Evolutionary conservation across 352 stramenopile species (phyloP), one percentile per base, ranked within the genome.

Genomic region (Saprolegnia parasitica): DNA sequence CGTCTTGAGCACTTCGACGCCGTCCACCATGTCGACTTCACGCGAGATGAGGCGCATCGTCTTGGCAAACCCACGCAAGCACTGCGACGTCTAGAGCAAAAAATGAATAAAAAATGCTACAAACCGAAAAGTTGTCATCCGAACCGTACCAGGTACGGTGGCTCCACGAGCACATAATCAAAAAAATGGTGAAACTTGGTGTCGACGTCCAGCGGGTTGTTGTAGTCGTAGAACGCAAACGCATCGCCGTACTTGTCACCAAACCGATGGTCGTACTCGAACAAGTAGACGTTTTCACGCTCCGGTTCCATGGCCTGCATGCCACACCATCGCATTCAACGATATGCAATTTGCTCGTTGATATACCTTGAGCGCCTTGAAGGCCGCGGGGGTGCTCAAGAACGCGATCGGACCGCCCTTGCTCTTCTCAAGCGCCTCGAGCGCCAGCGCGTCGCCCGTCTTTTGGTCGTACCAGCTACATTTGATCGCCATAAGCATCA

Each of bases 171-270:
- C 10, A 71, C 54, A 54, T 71, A 71, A 39, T 71, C 65, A 23
- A 71, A 71, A 35, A 71, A 71, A 20, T 52, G 9, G 46, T 71
- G 65, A 16, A 71, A 71, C 40, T 66, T 63, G 21, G 15, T 20
- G 20, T 63, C 50, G 20, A 71, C 39, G 18, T 65, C 37, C 11
- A 65, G 40, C 56, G 65, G 65, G 18, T 60, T 39, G 52, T 65
- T 71, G 65, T 71, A 71, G 42, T 71, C 65, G 39, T 71, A 71
- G 35, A 71, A 71, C 10, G 67, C 65, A 54, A 71, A 71, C n/a
- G 35, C 40, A 39, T 71, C 65, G 18, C 50, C 50, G 56, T 71
- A 71, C 29, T 65, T 52, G 8, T 71, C 46, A n/a, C 54, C 50
- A 66, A 71, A 71, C 11, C 65, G 65, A 54, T 71, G 54, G 56